A percentile compares a stretch with the other conserved stretches of the same genome.
phyloP scores from a whole-genome alignment of 2,329 filamentous ascomycete species.

The Ophiocordyceps robertsii region DNA sequence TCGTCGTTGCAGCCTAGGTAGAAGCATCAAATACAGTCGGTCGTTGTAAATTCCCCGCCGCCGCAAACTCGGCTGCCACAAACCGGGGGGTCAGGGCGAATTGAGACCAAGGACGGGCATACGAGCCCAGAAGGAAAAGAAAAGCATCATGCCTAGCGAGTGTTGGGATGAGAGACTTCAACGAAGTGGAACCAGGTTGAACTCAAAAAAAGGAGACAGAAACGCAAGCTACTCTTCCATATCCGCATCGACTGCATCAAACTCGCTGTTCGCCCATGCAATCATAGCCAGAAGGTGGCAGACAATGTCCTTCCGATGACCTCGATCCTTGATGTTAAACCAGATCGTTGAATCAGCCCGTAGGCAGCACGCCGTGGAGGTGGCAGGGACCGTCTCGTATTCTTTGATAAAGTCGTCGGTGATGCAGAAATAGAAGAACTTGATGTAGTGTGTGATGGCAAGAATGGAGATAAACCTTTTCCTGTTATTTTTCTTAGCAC shows the following conservation, averaged over 20 bases:
- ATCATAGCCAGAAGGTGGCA: background rate
- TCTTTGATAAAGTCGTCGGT: background rate
- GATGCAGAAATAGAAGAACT: background rate
- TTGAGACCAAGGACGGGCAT: too few species aligned
- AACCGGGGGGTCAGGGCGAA: too few species aligned
- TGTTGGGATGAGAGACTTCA: too few species aligned
- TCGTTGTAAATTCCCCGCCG: too few species aligned
- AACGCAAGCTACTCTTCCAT: background rate
- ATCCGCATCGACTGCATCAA: background rate
- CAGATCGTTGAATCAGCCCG: background rate
- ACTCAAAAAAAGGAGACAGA: too few species aligned
- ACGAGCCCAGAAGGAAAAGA: too few species aligned
- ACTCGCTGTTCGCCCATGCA: background rate
- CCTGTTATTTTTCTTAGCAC: background rate
- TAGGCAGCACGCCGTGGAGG: background rate
- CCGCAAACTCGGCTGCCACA: too few species aligned
- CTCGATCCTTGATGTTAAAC: background rate
- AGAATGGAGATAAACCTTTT: background rate
- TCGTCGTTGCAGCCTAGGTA: too few species aligned
- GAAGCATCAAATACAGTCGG: too few species aligned
- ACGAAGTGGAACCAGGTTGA: too few species aligned
- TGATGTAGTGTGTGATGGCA: background rate
- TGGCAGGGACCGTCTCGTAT: background rate
- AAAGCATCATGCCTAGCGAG: too few species aligned
- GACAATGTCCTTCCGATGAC: background rate